Conservation (phyloP, 139 green algal genomes). For the Spirogloea muscicola region DNA sequence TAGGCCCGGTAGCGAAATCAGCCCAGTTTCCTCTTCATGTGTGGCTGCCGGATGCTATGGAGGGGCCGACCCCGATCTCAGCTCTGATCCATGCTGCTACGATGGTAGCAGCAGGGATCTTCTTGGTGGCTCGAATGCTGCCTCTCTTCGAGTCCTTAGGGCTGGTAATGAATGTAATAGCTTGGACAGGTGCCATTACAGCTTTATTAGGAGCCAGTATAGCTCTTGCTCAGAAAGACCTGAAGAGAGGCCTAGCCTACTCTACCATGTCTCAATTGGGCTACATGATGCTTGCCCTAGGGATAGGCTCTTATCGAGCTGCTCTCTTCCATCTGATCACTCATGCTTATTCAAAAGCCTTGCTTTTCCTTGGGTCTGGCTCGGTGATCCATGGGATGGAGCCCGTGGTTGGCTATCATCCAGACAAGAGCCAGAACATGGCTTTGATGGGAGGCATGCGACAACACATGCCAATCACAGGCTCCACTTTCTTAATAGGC, state of each 20-base stretch:
- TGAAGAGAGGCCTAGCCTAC: constrained; percentile 17
- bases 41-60: background rate
- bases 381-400: constrained; percentile 5
- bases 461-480: background rate
- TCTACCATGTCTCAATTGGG: constrained; percentile 3
- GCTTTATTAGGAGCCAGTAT: constrained; percentile 16
- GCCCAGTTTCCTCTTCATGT: background rate
- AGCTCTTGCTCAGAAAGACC: constrained; percentile 18
- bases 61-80: background rate
- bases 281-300: constrained; percentile 5
- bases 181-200: constrained; percentile 8
- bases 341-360: constrained; percentile 7
- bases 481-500: background rate
- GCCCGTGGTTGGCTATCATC: constrained; percentile 1
- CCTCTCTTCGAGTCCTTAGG: too few relatives aligned
- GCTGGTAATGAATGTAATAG: too few relatives aligned
- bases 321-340: constrained; percentile 2
- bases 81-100: too few relatives aligned
- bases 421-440: background rate
- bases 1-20: background rate
- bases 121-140: too few relatives aligned
- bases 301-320: constrained; percentile 3
- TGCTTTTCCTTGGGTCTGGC: background rate
- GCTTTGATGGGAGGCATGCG: background rate
- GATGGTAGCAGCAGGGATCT: too few relatives aligned